Base-by-base conservation (phyloP, 2,329 filamentous ascomycete species). In the Dactylellina leptospora region DNA sequence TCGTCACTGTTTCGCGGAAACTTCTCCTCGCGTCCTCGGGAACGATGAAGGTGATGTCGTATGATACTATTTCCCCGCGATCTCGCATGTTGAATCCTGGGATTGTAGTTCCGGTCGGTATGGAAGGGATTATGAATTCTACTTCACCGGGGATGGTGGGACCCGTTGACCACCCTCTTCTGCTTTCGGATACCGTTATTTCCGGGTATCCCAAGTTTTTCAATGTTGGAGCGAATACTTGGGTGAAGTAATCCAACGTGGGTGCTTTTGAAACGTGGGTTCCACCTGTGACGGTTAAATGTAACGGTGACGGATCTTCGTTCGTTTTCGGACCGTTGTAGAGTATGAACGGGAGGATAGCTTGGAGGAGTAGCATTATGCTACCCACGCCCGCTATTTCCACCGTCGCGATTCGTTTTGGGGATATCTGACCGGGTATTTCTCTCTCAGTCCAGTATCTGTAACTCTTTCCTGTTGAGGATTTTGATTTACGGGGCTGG, bases 201-300 rank as follows among this genome's bases (percentile, higher is more conserved):
- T 62, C 58, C 8, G 66, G 66, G 45, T 71, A 71, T n/a, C 66
- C 66, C 1, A 71, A 53, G 20, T 53, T 63, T 75, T 85, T 80
- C 0, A 88, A 78, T 0, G 81, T 80, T 1, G 86, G 86, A 28
- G 87, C 78, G 0, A 88, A 80, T 0, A 88, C 83, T 75, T 88
- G 86, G 75, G 87, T 85, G 2, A 88, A 78, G 75, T 88, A 89
- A 75, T 89, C 86, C 68, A 82, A 87, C n/a, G 83, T 85, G 0
- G 82, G 80, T 0, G 85, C 86, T 75, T 82, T 86, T 8, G 81
- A 80, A 1, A 85, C 83, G 74, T 88, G 88, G 0, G 86, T 88
- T 13, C 86, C 86, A 3, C 86, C 86, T 1, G 82, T 81, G 4
- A 88, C 82, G 16, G 82, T 80, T 3, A 88, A 74, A 27, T 81